phyloP scores from a whole-genome alignment of 2,329 filamentous ascomycete genomes.

The Phymatotrichopsis omnivora region DNA sequence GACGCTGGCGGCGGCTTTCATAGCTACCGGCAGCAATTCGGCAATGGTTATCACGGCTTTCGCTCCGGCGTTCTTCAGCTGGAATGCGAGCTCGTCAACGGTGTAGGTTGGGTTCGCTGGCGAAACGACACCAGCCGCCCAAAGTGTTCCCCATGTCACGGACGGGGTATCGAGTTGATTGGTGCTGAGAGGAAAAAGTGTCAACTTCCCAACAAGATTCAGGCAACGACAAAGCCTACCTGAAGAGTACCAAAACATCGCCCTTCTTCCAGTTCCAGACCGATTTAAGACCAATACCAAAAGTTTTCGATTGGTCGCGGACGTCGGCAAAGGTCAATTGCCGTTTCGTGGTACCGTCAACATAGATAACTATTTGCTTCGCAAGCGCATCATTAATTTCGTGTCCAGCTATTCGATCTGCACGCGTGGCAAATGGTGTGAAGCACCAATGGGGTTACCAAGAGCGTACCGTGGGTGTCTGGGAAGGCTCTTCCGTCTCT shows the following conservation, averaged over 20 bases:
- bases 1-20: slow-evolving; percentile 56
- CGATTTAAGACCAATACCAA: slow-evolving; percentile 68
- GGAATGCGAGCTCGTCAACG: slow-evolving; percentile 69
- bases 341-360: slow-evolving; percentile 59
- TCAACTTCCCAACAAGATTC: too few species aligned
- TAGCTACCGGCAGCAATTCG: slow-evolving; percentile 53
- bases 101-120: slow-evolving; percentile 71
- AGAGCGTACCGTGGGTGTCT: slow-evolving; percentile 57
- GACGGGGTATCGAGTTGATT: slow-evolving; percentile 77
- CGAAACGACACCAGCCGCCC: slow-evolving; percentile 72
- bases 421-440: neutral
- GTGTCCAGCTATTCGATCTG: neutral
- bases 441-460: neutral
- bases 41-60: slow-evolving; percentile 66
- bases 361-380: slow-evolving; percentile 59
- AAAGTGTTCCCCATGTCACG: slow-evolving; percentile 66
- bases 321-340: slow-evolving; percentile 62
- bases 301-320: slow-evolving; percentile 56
- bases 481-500: slow-evolving; percentile 53
- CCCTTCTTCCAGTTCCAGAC: slow-evolving; percentile 69
- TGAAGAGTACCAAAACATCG: slow-evolving; percentile 72
- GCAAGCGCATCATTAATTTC: neutral
- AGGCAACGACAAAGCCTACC: slow-evolving; percentile 33
- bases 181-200: slow-evolving; percentile 39
- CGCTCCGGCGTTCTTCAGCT: slow-evolving; percentile 67